Evolutionary conservation across 2,329 filamentous ascomycete species (phyloP).

Genomic region (Ophiosphaerella herpotricha): DNA sequence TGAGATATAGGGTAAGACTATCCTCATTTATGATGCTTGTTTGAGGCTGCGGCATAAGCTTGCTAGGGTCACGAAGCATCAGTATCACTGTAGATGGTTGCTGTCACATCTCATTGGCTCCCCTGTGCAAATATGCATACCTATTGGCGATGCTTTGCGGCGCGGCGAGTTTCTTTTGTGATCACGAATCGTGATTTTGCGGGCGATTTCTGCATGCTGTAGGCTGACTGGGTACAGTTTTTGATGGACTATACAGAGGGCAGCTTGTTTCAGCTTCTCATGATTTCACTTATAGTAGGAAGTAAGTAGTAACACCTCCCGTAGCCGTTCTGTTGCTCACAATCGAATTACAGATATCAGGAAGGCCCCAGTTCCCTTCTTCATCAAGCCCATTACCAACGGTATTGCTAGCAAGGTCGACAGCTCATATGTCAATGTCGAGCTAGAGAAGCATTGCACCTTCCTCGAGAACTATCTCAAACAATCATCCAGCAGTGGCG

Average conservation of each 20-base stretch:
- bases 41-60: not conserved
- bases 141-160: too few species aligned
- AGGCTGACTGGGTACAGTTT: slow-evolving; percentile 44
- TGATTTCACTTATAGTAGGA: slow-evolving; percentile 66
- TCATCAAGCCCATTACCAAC: slow-evolving; percentile 67
- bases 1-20: slow-evolving; percentile 56
- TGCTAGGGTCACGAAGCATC: not conserved
- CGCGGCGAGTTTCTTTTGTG: not conserved
- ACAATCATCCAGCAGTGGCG: slow-evolving; percentile 53
- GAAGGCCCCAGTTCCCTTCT: slow-evolving; percentile 66
- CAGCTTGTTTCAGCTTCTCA: slow-evolving; percentile 73
- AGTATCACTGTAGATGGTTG: not conserved
- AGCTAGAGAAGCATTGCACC: slow-evolving; percentile 54
- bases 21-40: not conserved
- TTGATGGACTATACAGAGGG: slow-evolving; percentile 83
- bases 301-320: slow-evolving; percentile 16
- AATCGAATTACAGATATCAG: slow-evolving; percentile 40
- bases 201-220: not conserved
- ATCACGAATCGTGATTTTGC: not conserved
- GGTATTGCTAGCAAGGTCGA: slow-evolving; percentile 58
- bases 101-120: not conserved
- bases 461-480: slow-evolving; percentile 58
- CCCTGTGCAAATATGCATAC: not conserved
- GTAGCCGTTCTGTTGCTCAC: slow-evolving; percentile 1
- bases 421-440: slow-evolving; percentile 51